Evolutionary conservation across 1,284 basidiomycete genomes (phyloP), one percentile per base, ranked within the genome.

Genomic region (Sanghuangporus sanghuang): DNA sequence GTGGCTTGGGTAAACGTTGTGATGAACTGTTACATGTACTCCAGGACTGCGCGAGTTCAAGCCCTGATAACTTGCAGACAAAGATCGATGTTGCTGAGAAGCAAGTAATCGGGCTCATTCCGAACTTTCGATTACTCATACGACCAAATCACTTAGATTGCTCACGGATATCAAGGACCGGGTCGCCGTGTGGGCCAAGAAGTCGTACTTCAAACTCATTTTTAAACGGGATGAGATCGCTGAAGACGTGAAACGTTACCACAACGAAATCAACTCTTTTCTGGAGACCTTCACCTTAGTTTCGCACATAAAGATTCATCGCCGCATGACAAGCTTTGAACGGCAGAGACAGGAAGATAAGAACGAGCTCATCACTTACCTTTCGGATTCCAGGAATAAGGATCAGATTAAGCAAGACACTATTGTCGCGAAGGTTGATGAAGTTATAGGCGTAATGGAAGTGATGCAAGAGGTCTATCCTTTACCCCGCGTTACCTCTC

Each of bases 401-500:
- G 76, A 80, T 66, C 69, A 68, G 0, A 72, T 81, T 38, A 71
- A 75, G 12, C 70, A 69, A 18, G 71, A 69, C 54, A 72, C 72
- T 39, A 67, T 77, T 6, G 18, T 21, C 18, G 63, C 70, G 42
- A 70, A 72, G 58, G 75, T 76, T 40, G 64, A 69, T 44, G 70
- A 69, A 38, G 73, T 83, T 61, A 81, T 81, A 79, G 55, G 53
- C 6, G 67, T 81, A 64, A 77, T 84, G 76, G 52, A 50, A 6
- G 66, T 79, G 64, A 77, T 84, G 76, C 82, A 84, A 68, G 72
- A 73, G 61, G 81, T 80, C 56, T 49, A 75, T 75, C 35, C 23
- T 68, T 27, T 3, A 27, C 27, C 3, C 52, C 44, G 36, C 62
- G 16, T 54, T 58, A n/a, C 16, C n/a, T 27, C 23, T 14, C n/a